Evolutionary conservation across 2,329 filamentous ascomycete species (phyloP).

Genomic region (Calonectria henricotiae): DNA sequence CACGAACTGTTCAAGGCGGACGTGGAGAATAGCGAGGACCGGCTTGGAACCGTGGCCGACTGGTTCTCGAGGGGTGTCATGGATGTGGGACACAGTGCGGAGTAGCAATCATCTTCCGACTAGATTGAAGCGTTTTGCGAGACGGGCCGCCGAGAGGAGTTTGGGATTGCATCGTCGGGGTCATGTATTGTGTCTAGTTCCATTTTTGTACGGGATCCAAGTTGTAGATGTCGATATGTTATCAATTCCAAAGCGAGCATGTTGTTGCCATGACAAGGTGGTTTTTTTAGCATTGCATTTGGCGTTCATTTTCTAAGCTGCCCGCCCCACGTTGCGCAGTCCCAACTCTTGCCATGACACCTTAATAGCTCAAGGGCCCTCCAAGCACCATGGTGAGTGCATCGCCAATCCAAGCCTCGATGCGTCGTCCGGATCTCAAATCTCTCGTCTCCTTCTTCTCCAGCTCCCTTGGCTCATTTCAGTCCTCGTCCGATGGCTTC

Average conservation of each 20-base stretch:
- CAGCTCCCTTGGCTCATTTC: slow-evolving; percentile 64
- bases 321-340: slow-evolving; percentile 40
- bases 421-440: slow-evolving; percentile 48
- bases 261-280: not conserved
- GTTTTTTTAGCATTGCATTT: not conserved
- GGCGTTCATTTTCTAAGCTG: slow-evolving; percentile 1
- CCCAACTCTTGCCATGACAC: slow-evolving; percentile 16
- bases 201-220: slow-evolving; percentile 24
- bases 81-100: slow-evolving; percentile 66
- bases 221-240: slow-evolving; percentile 33
- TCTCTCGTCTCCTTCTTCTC: slow-evolving; percentile 62
- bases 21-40: slow-evolving; percentile 82
- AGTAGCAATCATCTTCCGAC: slow-evolving; percentile 43
- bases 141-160: slow-evolving; percentile 45
- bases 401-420: slow-evolving; percentile 26
- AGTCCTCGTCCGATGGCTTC: slow-evolving; percentile 62
- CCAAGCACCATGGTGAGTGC: slow-evolving; percentile 23
- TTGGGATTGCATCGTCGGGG: slow-evolving; percentile 36
- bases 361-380: slow-evolving; percentile 23
- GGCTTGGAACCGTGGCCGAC: slow-evolving; percentile 92
- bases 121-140: slow-evolving; percentile 23
- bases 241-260: slow-evolving; percentile 35
- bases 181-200: slow-evolving; percentile 20
- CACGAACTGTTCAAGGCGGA: slow-evolving; percentile 93
- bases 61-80: slow-evolving; percentile 97